Conservation (phyloP, 2,329 filamentous ascomycete species). For the Aspergillus udagawae region DNA sequence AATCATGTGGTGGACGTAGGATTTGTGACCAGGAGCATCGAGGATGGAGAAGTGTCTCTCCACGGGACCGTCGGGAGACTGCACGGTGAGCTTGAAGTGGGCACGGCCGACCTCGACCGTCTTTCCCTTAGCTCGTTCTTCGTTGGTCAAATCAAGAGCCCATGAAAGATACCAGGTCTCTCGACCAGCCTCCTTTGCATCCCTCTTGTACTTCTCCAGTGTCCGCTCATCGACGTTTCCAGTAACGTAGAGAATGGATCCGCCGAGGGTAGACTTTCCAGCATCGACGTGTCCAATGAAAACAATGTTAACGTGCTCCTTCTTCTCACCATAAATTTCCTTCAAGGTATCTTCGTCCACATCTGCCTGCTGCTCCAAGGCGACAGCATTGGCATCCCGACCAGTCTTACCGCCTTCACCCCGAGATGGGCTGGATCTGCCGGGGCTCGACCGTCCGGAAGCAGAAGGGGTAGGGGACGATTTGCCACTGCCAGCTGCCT, state of each 20-base stretch:
- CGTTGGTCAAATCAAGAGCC: constrained; percentile 95
- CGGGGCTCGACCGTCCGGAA: constrained; percentile 77
- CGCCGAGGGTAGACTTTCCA: constrained; percentile 93
- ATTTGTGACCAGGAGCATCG: constrained; percentile 96
- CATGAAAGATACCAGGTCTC: constrained; percentile 99
- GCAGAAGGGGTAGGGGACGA: constrained; percentile 66
- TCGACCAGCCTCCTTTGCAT: constrained; percentile 92
- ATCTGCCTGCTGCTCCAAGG: constrained; percentile 74
- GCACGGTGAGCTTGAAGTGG: constrained; percentile 75
- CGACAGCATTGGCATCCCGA: constrained; percentile 76
- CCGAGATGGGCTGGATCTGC: constrained; percentile 68
- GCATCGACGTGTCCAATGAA: constrained; percentile 98
- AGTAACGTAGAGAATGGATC: constrained; percentile 85
- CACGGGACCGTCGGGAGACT: constrained; percentile 49
- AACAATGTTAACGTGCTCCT: constrained; percentile 82
- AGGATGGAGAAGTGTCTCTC: constrained; percentile 95
- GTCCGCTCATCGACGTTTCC: constrained; percentile 99
- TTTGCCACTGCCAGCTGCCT: constrained; percentile 59
- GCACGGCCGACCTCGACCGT: constrained; percentile 95
- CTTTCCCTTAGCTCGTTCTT: constrained; percentile 94
- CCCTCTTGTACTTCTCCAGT: constrained; percentile 95
- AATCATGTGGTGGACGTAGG: constrained; percentile 97
- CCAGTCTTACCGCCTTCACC: constrained; percentile 54
- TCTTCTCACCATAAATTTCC: constrained; percentile 86
- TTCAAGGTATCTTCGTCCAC: constrained; percentile 81